These are phyloP conservation scores for Waitea zeae DNA, from an alignment of 1,284 basidiomycete genomes.

Conservation along the genomic window DNA sequence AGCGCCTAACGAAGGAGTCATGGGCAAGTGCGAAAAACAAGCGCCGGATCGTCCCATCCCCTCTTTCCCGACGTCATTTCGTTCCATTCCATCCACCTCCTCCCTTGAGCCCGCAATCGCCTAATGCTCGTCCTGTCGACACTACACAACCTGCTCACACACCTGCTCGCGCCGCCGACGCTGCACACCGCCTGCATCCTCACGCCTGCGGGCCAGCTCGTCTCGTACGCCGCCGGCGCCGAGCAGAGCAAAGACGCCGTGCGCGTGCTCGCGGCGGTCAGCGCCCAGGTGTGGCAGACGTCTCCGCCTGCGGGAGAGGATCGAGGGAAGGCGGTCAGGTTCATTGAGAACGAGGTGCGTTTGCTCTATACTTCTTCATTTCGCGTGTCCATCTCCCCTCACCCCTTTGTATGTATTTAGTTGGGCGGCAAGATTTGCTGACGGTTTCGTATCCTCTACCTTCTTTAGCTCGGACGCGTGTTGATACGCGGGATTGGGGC, in stretches of 20 bases:
- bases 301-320: too few relatives aligned
- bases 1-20: too few relatives aligned
- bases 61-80: too few relatives aligned
- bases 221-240: conserved; percentile 34
- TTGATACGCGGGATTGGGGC: conserved; percentile 40
- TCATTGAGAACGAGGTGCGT: conserved; percentile 58
- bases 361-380: not conserved
- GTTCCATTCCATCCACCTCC: too few relatives aligned
- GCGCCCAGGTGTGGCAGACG: conserved; percentile 61
- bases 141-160: conserved; percentile 37
- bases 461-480: conserved; percentile 42
- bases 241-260: conserved; percentile 49
- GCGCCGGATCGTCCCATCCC: too few relatives aligned
- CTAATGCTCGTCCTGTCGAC: conserved; percentile 51
- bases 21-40: too few relatives aligned
- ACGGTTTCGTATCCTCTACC: conserved; percentile 5
- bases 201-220: conserved; percentile 42
- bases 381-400: too few relatives aligned
- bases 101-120: too few relatives aligned
- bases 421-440: too few relatives aligned
- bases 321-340: conserved; percentile 36
- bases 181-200: conserved; percentile 46
- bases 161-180: conserved; percentile 30
- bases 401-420: conserved; percentile 1
- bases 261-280: conserved; percentile 49